Percentiles rank a stretch among this genome's conserved stretches.
Evolutionary conservation across 345 rosid genomes (phyloP).

Genomic region (Angophora floribunda): DNA sequence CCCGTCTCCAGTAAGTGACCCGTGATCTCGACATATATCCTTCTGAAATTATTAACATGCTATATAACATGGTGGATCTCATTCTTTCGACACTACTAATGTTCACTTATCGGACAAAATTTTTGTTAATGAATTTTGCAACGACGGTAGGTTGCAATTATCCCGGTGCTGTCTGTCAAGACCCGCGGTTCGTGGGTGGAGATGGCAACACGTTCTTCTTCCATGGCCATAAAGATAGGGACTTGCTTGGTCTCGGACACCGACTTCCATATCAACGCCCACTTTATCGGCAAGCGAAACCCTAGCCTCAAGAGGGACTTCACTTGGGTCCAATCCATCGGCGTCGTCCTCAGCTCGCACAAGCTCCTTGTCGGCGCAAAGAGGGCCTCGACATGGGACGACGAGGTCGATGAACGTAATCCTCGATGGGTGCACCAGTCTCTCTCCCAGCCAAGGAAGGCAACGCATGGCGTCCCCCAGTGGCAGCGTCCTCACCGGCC

Average conservation of each 20-base stretch:
- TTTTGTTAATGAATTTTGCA: slow-evolving; percentile 26
- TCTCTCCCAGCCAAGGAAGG: slow-evolving; percentile 25
- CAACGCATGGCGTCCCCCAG: slow-evolving; percentile 28
- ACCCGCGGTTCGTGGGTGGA: slow-evolving; percentile 72
- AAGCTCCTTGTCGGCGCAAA: slow-evolving; percentile 47
- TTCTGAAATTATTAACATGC: neutral
- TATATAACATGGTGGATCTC: neutral
- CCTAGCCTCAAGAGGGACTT: slow-evolving; percentile 47
- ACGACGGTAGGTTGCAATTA: neutral
- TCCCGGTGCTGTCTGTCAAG: slow-evolving; percentile 47
- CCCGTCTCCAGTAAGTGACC: neutral
- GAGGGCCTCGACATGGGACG: slow-evolving; percentile 37
- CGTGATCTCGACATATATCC: neutral
- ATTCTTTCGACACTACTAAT: neutral
- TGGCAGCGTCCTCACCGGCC: slow-evolving; percentile 20
- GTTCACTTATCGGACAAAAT: neutral
- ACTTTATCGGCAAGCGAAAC: slow-evolving; percentile 55
- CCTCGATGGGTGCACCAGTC: slow-evolving; percentile 32
- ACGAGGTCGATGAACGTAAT: slow-evolving; percentile 26
- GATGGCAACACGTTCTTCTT: slow-evolving; percentile 68
- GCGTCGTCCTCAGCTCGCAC: slow-evolving; percentile 43
- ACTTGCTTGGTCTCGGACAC: slow-evolving; percentile 62
- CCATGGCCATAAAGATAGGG: slow-evolving; percentile 33
- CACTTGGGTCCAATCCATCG: slow-evolving; percentile 73
- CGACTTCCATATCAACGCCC: slow-evolving; percentile 61